phyloP scores from a whole-genome alignment of 148 eudicot species.

The Polygonum aviculare region DNA sequence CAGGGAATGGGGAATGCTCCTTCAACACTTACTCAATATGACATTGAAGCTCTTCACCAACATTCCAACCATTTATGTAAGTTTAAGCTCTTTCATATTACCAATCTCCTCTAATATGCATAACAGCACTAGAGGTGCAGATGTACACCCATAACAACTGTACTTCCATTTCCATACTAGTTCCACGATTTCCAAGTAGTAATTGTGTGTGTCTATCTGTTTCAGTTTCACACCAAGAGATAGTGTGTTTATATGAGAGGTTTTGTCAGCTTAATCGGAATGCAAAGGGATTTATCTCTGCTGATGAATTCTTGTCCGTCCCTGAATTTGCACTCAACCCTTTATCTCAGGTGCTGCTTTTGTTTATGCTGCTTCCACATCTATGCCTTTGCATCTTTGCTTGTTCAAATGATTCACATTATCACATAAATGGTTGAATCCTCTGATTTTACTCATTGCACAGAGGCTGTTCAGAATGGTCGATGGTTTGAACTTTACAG shows the following conservation, averaged over 20 bases:
- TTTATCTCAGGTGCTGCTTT: slow-evolving; percentile 59
- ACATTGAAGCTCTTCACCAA: slow-evolving; percentile 90
- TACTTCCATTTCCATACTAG: background rate
- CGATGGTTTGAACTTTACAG: slow-evolving; percentile 92
- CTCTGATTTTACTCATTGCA: slow-evolving; percentile 6
- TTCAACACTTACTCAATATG: slow-evolving; percentile 93
- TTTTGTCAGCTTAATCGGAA: slow-evolving; percentile 95
- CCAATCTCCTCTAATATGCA: background rate
- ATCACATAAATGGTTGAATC: background rate
- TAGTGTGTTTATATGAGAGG: slow-evolving; percentile 75
- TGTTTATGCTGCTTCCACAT: background rate
- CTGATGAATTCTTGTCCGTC: slow-evolving; percentile 88
- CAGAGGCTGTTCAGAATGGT: slow-evolving; percentile 96
- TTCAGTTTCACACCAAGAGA: slow-evolving; percentile 93
- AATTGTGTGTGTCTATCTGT: background rate
- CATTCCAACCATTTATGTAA: slow-evolving; percentile 70
- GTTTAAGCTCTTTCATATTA: slow-evolving; percentile 6
- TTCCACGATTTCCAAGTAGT: slow-evolving; percentile 6
- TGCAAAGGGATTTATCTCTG: slow-evolving; percentile 87
- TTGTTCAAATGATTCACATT: background rate
- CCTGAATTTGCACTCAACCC: slow-evolving; percentile 96
- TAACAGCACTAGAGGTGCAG: background rate
- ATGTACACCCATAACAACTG: too few relatives aligned
- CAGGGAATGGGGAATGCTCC: slow-evolving; percentile 73
- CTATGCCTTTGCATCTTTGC: background rate